Evolutionary conservation across 768 basidiomycete species (phyloP).

Genomic region (Amanita pseudoporphyria): DNA sequence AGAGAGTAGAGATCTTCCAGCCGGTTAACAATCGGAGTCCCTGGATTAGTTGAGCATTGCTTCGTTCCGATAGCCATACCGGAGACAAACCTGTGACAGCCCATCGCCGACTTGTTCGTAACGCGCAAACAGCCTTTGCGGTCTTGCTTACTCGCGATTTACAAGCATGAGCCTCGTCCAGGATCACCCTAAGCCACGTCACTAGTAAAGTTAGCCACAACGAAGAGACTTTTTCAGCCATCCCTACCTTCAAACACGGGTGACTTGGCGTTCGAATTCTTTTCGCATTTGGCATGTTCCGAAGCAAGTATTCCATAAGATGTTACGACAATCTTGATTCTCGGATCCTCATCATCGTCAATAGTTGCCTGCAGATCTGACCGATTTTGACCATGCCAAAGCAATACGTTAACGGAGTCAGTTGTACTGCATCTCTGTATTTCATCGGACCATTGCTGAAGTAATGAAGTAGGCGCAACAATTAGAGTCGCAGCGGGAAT

Average conservation of each 20-base stretch:
- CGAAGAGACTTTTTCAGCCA: conserved; percentile 38
- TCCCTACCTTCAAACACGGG: conserved; percentile 64
- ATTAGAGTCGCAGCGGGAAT: conserved; percentile 67
- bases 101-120: conserved; percentile 77
- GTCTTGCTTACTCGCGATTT: conserved; percentile 85
- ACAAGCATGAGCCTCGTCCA: conserved; percentile 94
- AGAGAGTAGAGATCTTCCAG: conserved; percentile 89
- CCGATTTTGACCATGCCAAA: conserved; percentile 89
- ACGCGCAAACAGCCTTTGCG: conserved; percentile 80
- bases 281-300: conserved; percentile 69
- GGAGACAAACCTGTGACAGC: conserved; percentile 62
- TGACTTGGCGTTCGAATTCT: conserved; percentile 33
- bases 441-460: conserved; percentile 93
- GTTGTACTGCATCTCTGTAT: conserved; percentile 74
- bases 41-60: conserved; percentile 19
- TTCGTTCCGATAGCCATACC: not conserved
- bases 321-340: conserved; percentile 76
- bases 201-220: conserved; percentile 31
- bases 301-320: conserved; percentile 90
- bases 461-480: conserved; percentile 84
- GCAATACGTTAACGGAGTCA: conserved; percentile 50
- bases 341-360: conserved; percentile 38
- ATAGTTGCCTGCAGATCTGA: conserved; percentile 55
- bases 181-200: conserved; percentile 71
- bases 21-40: conserved; percentile 93